phyloP scores from a whole-genome alignment of 2,329 filamentous ascomycete genomes.

The Calonectria pseudoturangicola region DNA sequence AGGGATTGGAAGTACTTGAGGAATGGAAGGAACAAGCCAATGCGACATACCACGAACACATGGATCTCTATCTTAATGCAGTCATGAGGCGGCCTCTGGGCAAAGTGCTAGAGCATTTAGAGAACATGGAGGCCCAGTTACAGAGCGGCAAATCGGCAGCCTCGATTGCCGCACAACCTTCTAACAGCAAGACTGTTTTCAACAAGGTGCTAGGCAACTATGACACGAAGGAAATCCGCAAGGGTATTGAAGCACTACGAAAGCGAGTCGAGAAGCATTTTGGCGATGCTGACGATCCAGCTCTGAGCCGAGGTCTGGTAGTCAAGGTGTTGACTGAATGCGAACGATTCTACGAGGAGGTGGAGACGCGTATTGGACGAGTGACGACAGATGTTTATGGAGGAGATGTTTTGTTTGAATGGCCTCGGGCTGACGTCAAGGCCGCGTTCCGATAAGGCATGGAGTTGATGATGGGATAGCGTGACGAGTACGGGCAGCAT shows the following conservation, averaged over 20 bases:
- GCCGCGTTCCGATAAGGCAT: conserved; percentile 68
- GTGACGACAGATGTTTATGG: conserved; percentile 79
- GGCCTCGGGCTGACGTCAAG: conserved; percentile 79
- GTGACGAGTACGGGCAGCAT: neutral
- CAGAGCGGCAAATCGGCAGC: conserved; percentile 75
- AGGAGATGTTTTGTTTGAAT: conserved; percentile 79
- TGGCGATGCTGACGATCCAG: conserved; percentile 87
- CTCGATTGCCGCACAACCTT: conserved; percentile 85
- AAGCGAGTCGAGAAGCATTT: conserved; percentile 99
- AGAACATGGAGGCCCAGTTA: conserved; percentile 87
- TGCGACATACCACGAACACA: conserved; percentile 88
- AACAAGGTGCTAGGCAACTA: conserved; percentile 89
- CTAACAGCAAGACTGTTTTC: conserved; percentile 87
- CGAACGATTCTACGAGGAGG: conserved; percentile 77
- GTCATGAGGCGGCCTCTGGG: conserved; percentile 93
- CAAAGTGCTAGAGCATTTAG: conserved; percentile 92
- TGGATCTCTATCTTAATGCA: conserved; percentile 89
- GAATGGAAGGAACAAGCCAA: conserved; percentile 88
- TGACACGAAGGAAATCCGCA: conserved; percentile 89
- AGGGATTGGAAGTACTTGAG: conserved; percentile 83
- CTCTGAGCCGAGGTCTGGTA: conserved; percentile 76
- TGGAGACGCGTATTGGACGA: conserved; percentile 76
- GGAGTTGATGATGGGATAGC: conserved; percentile 8
- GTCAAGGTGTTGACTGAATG: conserved; percentile 75
- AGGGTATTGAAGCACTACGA: conserved; percentile 91